phyloP scores from a whole-genome alignment of 352 stramenopile species.

The Hyaloperonospora brassicae region DNA sequence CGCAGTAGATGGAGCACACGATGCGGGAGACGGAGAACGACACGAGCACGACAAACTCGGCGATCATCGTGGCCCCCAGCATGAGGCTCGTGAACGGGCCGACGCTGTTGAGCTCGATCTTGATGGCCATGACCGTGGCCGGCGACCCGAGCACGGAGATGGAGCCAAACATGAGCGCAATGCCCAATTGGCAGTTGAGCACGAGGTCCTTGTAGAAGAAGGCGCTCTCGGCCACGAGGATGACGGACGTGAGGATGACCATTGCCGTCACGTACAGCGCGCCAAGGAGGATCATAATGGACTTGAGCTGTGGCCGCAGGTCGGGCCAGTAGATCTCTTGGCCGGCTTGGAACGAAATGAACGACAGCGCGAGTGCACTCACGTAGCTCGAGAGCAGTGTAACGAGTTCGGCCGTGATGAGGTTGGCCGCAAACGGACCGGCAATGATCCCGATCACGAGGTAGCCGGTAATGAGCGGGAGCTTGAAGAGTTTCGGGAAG shows the following conservation, averaged over 20 bases:
- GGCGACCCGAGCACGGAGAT: constrained; percentile 62
- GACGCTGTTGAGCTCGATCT: constrained; percentile 69
- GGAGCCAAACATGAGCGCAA: constrained; percentile 66
- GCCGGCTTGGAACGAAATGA: constrained; percentile 69
- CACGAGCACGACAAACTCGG: constrained; percentile 64
- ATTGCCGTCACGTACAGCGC: constrained; percentile 42
- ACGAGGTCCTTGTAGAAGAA: constrained; percentile 59
- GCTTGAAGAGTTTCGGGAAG: constrained; percentile 22
- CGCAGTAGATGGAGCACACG: constrained; percentile 53
- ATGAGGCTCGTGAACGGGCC: constrained; percentile 70
- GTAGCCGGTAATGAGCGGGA: constrained; percentile 20
- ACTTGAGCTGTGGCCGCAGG: constrained; percentile 50
- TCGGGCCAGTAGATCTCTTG: constrained; percentile 70
- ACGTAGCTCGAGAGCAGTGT: constrained; percentile 31
- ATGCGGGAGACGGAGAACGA: constrained; percentile 63
- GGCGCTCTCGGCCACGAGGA: constrained; percentile 34
- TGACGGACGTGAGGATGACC: constrained; percentile 36
- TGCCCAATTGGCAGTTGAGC: constrained; percentile 44
- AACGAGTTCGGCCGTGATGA: constrained; percentile 14
- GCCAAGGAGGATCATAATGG: constrained; percentile 43
- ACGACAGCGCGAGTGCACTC: constrained; percentile 55
- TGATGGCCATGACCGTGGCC: constrained; percentile 67
- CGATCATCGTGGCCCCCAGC: constrained; percentile 58
- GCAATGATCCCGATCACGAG: constrained; percentile 21
- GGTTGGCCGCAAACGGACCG: constrained; percentile 21